Conservation (phyloP, 495 filamentous ascomycete species). For the Penicillium ochrochloron region DNA sequence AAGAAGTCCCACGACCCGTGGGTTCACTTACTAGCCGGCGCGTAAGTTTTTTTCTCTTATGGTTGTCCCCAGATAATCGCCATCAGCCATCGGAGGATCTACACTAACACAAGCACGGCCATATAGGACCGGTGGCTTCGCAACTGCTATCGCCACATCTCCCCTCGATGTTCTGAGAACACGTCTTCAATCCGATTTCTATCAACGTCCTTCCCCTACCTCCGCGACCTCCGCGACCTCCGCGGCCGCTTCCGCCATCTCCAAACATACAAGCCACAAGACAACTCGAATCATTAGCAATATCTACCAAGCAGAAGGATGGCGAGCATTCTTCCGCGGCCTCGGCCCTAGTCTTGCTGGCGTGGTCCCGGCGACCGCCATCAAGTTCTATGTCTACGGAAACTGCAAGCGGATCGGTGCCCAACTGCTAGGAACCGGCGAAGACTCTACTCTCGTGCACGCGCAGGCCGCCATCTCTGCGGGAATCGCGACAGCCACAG, state of each 20-base stretch:
- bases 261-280: conserved; percentile 68
- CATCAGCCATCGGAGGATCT: conserved; percentile 8
- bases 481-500: conserved; percentile 80
- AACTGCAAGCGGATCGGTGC: conserved; percentile 82
- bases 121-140: conserved; percentile 78
- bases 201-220: conserved; percentile 61
- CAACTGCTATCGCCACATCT: conserved; percentile 78
- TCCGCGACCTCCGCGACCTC: conserved; percentile 42
- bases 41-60: conserved; percentile 55
- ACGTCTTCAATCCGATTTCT: conserved; percentile 86
- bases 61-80: conserved; percentile 13
- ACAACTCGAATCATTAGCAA: conserved; percentile 80
- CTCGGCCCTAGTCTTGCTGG: conserved; percentile 86
- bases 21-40: conserved; percentile 87
- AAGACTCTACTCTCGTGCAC: conserved; percentile 73
- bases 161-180: conserved; percentile 91
- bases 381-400: conserved; percentile 89
- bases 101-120: neutral
- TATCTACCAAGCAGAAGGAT: conserved; percentile 78
- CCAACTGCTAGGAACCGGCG: conserved; percentile 63
- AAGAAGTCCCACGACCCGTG: conserved; percentile 50
- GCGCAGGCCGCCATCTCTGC: conserved; percentile 72
- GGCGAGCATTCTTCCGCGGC: conserved; percentile 85
- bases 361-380: conserved; percentile 82
- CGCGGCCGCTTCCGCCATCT: conserved; percentile 45